These are phyloP conservation scores for Monilinia vaccinii-corymbosi DNA, from an alignment of 2,329 filamentous ascomycete genomes.

Conservation along the genomic window DNA sequence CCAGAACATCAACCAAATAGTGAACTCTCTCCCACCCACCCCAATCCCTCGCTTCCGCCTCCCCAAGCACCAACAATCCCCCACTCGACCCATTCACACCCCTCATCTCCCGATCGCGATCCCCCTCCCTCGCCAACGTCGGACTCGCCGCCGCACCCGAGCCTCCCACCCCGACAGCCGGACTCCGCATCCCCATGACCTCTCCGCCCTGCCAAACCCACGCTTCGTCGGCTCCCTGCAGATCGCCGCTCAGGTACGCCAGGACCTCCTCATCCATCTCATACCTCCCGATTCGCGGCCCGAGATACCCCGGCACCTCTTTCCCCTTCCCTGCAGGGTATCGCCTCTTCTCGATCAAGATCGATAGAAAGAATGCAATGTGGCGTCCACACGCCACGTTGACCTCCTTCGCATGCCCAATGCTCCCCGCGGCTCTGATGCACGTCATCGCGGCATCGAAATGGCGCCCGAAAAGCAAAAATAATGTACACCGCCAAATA, in stretches of 20 bases:
- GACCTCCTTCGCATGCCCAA: slow-evolving; percentile 62
- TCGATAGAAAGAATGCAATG: slow-evolving; percentile 69
- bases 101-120: slow-evolving; percentile 31
- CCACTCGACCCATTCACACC: not conserved
- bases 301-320: slow-evolving; percentile 4
- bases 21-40: slow-evolving; percentile 73
- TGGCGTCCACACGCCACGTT: slow-evolving; percentile 75
- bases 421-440: slow-evolving; percentile 59
- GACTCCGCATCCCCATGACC: slow-evolving; percentile 30
- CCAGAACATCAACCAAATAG: slow-evolving; percentile 46
- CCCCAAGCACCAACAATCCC: slow-evolving; percentile 34
- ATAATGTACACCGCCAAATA: slow-evolving; percentile 76
- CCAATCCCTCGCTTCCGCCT: slow-evolving; percentile 58
- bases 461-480: slow-evolving; percentile 67
- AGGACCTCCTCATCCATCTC: slow-evolving; percentile 73
- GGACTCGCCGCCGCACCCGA: slow-evolving; percentile 11
- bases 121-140: slow-evolving; percentile 20
- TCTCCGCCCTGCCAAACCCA: slow-evolving; percentile 75
- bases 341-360: slow-evolving; percentile 46
- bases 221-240: slow-evolving; percentile 69
- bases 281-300: slow-evolving; percentile 7
- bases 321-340: slow-evolving; percentile 27
- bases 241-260: slow-evolving; percentile 75
- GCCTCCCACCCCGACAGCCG: slow-evolving; percentile 6
- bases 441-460: slow-evolving; percentile 65